Conservation (phyloP, 2,329 filamentous ascomycete species). For the Stemphylium vesicarium region DNA sequence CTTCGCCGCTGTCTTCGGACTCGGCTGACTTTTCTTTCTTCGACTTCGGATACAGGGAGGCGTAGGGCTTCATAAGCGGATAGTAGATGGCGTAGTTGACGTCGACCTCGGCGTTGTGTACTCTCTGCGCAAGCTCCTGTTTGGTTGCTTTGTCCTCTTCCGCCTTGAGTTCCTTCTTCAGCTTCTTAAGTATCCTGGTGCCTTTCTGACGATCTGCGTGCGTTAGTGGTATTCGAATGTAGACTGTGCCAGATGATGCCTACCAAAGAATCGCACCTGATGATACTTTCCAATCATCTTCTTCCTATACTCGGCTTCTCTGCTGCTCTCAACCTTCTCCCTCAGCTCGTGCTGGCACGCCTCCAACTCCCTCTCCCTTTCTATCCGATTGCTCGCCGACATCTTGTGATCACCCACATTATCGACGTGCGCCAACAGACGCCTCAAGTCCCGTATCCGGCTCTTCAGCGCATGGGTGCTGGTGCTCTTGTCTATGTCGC, state of each 20-base stretch:
- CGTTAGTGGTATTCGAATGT: slow-evolving; percentile 1
- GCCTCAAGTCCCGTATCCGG: slow-evolving; percentile 71
- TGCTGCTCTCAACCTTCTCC: slow-evolving; percentile 50
- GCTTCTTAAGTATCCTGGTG: slow-evolving; percentile 68
- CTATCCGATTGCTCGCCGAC: slow-evolving; percentile 70
- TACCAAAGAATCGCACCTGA: slow-evolving; percentile 85
- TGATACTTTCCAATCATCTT: slow-evolving; percentile 81
- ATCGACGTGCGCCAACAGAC: slow-evolving; percentile 66
- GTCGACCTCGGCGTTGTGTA: slow-evolving; percentile 76
- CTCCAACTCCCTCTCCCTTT: slow-evolving; percentile 74
- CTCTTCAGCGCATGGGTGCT: slow-evolving; percentile 70
- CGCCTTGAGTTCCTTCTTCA: slow-evolving; percentile 63
- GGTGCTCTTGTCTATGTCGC: slow-evolving; percentile 33
- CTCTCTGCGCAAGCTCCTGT: slow-evolving; percentile 58
- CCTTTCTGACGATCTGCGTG: slow-evolving; percentile 73
- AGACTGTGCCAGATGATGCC: slow-evolving; percentile 27
- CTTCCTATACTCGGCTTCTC: slow-evolving; percentile 66
- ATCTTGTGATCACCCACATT: slow-evolving; percentile 57
- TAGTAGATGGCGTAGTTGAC: slow-evolving; percentile 76
- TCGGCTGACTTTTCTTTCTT: slow-evolving; percentile 29
- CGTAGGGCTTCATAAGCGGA: slow-evolving; percentile 73
- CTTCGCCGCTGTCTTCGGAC: slow-evolving; percentile 28
- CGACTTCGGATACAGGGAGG: slow-evolving; percentile 59
- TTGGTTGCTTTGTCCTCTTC: slow-evolving; percentile 60
- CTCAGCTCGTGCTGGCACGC: slow-evolving; percentile 69